Evolutionary conservation across 1,284 basidiomycete species (phyloP).

Genomic region (Ustilago hordei): DNA sequence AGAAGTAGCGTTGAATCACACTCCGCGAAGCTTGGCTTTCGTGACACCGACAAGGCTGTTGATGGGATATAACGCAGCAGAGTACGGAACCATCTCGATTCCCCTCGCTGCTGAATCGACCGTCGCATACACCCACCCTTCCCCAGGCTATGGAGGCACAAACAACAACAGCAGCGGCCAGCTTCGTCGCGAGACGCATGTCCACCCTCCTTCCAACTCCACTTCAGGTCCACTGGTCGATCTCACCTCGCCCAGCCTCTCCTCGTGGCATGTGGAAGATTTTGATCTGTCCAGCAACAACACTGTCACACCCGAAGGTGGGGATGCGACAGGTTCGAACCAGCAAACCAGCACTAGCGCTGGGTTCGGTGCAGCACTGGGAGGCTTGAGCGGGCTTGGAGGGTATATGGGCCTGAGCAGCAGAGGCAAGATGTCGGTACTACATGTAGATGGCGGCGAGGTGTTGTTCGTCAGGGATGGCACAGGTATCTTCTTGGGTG

Average conservation of each 20-base stretch:
- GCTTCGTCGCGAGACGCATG: slow-evolving; percentile 39
- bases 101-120: slow-evolving; percentile 53
- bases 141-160: slow-evolving; percentile 27
- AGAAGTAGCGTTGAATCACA: slow-evolving; percentile 85
- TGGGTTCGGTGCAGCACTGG: slow-evolving; percentile 43
- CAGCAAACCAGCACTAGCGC: slow-evolving; percentile 24
- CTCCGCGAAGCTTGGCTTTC: slow-evolving; percentile 81
- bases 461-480: slow-evolving; percentile 48
- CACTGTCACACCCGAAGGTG: slow-evolving; percentile 10
- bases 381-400: slow-evolving; percentile 78
- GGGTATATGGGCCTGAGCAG: slow-evolving; percentile 87
- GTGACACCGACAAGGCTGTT: slow-evolving; percentile 77
- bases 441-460: slow-evolving; percentile 74
- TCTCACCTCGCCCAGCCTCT: slow-evolving; percentile 30
- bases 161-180: slow-evolving; percentile 17
- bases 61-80: slow-evolving; percentile 80
- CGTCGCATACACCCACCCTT: slow-evolving; percentile 47
- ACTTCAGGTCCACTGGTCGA: slow-evolving; percentile 49
- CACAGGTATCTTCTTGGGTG: slow-evolving; percentile 76
- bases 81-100: slow-evolving; percentile 81
- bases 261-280: slow-evolving; percentile 50
- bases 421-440: slow-evolving; percentile 77
- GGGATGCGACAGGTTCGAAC: slow-evolving; percentile 13
- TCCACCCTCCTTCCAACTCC: slow-evolving; percentile 43
- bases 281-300: slow-evolving; percentile 41